A percentile compares a stretch with the other conserved stretches of the same genome.
These are phyloP conservation scores for Syncephalastrum contaminatum DNA, from an alignment of 371 early-diverging fungal genomes.

Conservation along the genomic window DNA sequence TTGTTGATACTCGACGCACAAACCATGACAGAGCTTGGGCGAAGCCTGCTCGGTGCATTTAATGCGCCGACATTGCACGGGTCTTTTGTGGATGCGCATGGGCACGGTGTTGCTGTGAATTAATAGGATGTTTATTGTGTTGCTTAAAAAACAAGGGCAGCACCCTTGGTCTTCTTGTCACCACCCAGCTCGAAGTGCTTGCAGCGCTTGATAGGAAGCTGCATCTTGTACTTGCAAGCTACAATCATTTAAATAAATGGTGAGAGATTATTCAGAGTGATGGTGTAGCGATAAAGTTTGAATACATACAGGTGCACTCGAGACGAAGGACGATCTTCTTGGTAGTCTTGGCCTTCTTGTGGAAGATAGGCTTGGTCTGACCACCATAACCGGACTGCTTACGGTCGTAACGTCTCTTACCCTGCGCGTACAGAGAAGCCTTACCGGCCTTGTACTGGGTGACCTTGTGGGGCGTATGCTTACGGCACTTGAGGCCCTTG, in stretches of 20 bases:
- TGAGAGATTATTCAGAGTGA: too few species aligned
- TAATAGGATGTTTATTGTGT: slow-evolving; percentile 8
- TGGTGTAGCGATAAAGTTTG: too few species aligned
- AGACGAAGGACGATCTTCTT: slow-evolving; percentile 99
- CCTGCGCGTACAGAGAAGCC: slow-evolving; percentile 97
- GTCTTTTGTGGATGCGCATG: slow-evolving; percentile 40
- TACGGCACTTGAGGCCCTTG: slow-evolving; percentile 94
- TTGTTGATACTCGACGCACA: slow-evolving; percentile 61
- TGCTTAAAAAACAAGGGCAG: slow-evolving; percentile 74
- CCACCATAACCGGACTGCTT: slow-evolving; percentile 98
- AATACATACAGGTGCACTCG: slow-evolving; percentile 80
- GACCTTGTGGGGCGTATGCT: slow-evolving; percentile 99
- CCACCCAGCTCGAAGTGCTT: slow-evolving; percentile 99
- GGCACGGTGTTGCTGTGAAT: slow-evolving; percentile 40
- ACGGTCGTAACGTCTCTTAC: slow-evolving; percentile 67
- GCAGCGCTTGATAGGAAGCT: slow-evolving; percentile 96
- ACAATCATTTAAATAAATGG: background rate
- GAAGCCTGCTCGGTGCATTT: slow-evolving; percentile 47
- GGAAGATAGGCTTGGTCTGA: slow-evolving; percentile 99
- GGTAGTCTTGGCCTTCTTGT: slow-evolving; percentile 97
- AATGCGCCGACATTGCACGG: slow-evolving; percentile 46
- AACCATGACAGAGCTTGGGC: slow-evolving; percentile 56
- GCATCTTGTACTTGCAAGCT: slow-evolving; percentile 95
- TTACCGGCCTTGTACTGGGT: slow-evolving; percentile 99
- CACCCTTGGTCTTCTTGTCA: slow-evolving; percentile 91